phyloP scores from a whole-genome alignment of 306 rosid genomes.

The barrel medic (Medicago truncatula) region MtrunA17r5.0-ANR NC_053043.1:34263501-34264000 shows the following conservation, averaged over 20 bases:
- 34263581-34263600: background rate
- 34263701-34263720: background rate
- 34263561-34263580: conserved; percentile 5
- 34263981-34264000: too few species aligned
- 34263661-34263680: conserved; percentile 18
- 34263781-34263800: too few species aligned
- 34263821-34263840: too few species aligned
- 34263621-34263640: conserved; percentile 7
- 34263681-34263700: conserved; percentile 1
- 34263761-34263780: too few species aligned
- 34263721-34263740: background rate
- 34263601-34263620: conserved; percentile 21
- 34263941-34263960: too few species aligned
- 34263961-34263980: too few species aligned
- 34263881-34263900: too few species aligned
- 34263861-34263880: too few species aligned
- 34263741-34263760: background rate
- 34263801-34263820: too few species aligned
- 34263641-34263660: conserved; percentile 7
- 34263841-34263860: too few species aligned
- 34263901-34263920: too few species aligned
- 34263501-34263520: conserved; percentile 5
- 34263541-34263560: conserved; percentile 16
- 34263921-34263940: too few species aligned
- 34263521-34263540: conserved; percentile 16